Base-by-base conservation (phyloP, 2,329 filamentous ascomycete species). In the Calonectria hongkongensis region DNA sequence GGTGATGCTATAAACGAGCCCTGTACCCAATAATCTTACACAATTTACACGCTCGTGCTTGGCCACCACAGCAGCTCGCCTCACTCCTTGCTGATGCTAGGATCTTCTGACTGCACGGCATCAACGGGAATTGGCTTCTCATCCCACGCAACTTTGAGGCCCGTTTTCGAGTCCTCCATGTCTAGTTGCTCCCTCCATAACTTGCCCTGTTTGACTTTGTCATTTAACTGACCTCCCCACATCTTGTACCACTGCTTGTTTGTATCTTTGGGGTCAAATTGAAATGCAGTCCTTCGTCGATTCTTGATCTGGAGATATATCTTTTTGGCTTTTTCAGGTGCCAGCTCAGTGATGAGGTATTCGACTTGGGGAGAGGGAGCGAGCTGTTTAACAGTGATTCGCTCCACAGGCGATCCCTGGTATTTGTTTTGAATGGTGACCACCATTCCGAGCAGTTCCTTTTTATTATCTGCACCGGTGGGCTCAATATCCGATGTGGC, bases 381-480 rank as follows among this genome's bases (percentile, higher is more conserved):
- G 18, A 2, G n/a, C n/a, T 18, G 7, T 2, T 56, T 3, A 10
- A 6, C 43, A 13, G 4, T 39, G 0, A 95, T 94, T 3, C 95
- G 92, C 0, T 85, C 80, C 1, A 95, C 90, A 67, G 89, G 89
- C 15, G 85, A 67, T 21, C 90, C 92, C 79, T 97, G 93, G 67
- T 98, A 89, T 75, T 89, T 90, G 86, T 94, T 97, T 75, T 91
- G 91, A 63, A 95, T 86, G 0, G 91, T 93, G 68, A 98, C 86
- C 16, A 91, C 92, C 88, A 97, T 91, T 47, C 91, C 94, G 30
- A 95, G 85, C 4, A 81, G 4, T 56, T 74, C 66, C 1, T 39
- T 51, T 30, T 71, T 58, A 12, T 56, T 21, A 25, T 51, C 9
- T 18, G 54, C 16, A 4, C 54, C 28, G 25, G 15, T 18, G 9